A percentile compares a stretch with the other conserved stretches of the same genome.
Evolutionary conservation across 805 yeast species (phyloP).

Genomic region (Danielia reshetovae): DNA sequence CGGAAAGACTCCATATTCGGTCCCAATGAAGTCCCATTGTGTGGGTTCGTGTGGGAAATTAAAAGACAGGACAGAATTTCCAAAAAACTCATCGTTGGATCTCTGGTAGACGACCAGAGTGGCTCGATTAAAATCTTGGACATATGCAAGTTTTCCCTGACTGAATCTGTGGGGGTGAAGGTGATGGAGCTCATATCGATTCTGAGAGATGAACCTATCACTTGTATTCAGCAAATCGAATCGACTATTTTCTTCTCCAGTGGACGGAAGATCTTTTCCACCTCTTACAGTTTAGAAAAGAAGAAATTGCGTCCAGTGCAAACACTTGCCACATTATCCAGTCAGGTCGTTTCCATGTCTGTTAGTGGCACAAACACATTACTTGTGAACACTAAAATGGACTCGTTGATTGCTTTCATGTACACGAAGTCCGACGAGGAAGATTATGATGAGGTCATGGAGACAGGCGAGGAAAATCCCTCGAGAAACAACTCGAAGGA

Average conservation of each 20-base stretch:
- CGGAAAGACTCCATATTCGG: slow-evolving; percentile 18
- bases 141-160: slow-evolving; percentile 16
- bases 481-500: not conserved
- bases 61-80: slow-evolving; percentile 26
- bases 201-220: slow-evolving; percentile 29
- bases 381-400: slow-evolving; percentile 30
- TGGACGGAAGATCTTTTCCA: slow-evolving; percentile 25
- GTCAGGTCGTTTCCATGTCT: slow-evolving; percentile 26
- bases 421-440: slow-evolving; percentile 7
- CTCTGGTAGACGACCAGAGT: slow-evolving; percentile 9
- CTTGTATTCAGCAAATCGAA: slow-evolving; percentile 31
- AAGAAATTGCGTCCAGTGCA: slow-evolving; percentile 28
- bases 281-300: slow-evolving; percentile 30
- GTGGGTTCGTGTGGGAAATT: slow-evolving; percentile 35
- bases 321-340: slow-evolving; percentile 23
- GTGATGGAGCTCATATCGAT: slow-evolving; percentile 32
- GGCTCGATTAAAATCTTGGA: slow-evolving; percentile 38
- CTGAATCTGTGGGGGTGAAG: slow-evolving; percentile 15
- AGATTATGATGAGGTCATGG: slow-evolving; percentile 4
- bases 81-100: slow-evolving; percentile 35
- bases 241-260: slow-evolving; percentile 31
- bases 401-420: slow-evolving; percentile 31
- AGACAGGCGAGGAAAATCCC: not conserved
- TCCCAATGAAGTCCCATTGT: slow-evolving; percentile 27
- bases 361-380: slow-evolving; percentile 16